phyloP scores from a whole-genome alignment of 83 land plant genomes.

The Picea mariana region DNA sequence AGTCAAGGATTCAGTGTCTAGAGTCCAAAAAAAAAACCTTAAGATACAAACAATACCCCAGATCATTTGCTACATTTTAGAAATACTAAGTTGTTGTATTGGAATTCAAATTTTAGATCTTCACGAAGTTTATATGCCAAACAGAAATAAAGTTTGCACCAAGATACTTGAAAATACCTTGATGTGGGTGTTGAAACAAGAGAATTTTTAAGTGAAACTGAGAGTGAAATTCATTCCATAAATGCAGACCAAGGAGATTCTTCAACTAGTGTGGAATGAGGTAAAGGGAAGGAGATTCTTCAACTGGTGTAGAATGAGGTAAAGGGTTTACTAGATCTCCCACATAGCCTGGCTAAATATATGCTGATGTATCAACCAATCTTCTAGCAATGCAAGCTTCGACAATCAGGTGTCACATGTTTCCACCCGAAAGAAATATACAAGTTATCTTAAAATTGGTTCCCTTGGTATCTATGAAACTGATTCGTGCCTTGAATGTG shows the following conservation, averaged over 20 bases:
- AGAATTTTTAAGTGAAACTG: slow-evolving; percentile 44
- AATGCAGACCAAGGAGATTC: slow-evolving; percentile 76
- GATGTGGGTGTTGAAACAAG: slow-evolving; percentile 74
- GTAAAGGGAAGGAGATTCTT: slow-evolving; percentile 56
- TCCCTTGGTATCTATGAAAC: neutral
- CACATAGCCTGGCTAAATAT: slow-evolving; percentile 82
- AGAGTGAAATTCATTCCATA: slow-evolving; percentile 79
- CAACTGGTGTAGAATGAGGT: slow-evolving; percentile 32
- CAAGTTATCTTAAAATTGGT: neutral
- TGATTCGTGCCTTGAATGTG: too few relatives aligned
- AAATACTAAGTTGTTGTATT: neutral
- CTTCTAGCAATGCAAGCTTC: slow-evolving; percentile 94
- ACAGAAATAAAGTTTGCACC: too few relatives aligned
- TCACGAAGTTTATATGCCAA: too few relatives aligned
- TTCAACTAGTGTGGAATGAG: slow-evolving; percentile 39
- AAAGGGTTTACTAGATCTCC: slow-evolving; percentile 20
- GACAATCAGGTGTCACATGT: slow-evolving; percentile 83
- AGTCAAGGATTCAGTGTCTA: too few relatives aligned
- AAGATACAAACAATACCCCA: neutral
- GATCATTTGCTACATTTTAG: neutral
- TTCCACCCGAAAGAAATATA: slow-evolving; percentile 52
- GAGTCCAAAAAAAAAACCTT: neutral
- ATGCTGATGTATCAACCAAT: slow-evolving; percentile 80
- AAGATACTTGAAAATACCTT: slow-evolving; percentile 53
- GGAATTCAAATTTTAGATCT: neutral